Conservation (phyloP, 495 filamentous ascomycete genomes). For the Aspergillus coremiiformis region DNA sequence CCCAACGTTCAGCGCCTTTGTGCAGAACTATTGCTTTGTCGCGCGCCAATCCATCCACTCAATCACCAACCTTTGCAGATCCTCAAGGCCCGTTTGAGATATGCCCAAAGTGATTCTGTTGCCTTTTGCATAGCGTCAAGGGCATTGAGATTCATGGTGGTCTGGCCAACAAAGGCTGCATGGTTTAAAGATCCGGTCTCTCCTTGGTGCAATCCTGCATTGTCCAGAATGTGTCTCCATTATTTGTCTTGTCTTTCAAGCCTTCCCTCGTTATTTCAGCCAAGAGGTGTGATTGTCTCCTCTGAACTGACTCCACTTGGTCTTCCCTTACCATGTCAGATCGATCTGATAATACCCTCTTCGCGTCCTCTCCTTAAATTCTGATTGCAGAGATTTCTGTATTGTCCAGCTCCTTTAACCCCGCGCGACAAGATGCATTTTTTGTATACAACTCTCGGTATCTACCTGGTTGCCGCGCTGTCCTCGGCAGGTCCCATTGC, state of each 20-base stretch:
- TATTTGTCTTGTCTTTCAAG: not conserved
- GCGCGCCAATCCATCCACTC: constrained; percentile 3
- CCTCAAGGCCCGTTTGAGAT: not conserved
- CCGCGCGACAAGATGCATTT: constrained; percentile 19
- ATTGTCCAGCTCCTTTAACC: not conserved
- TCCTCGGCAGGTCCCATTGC: constrained; percentile 36
- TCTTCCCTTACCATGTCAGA: not conserved
- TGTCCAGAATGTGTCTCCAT: not conserved
- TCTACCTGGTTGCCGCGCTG: constrained; percentile 13
- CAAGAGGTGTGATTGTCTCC: not conserved
- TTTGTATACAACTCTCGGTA: constrained; percentile 6
- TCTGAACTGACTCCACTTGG: not conserved
- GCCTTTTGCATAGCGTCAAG: not conserved
- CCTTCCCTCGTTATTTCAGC: not conserved
- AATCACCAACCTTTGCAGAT: not conserved
- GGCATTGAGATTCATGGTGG: not conserved
- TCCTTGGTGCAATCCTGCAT: not conserved
- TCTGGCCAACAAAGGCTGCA: not conserved
- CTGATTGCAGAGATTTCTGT: not conserved
- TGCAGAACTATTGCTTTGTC: constrained; percentile 1
- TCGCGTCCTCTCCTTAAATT: not conserved
- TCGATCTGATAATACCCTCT: not conserved
- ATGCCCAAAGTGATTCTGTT: not conserved
- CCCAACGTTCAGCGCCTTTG: not conserved
- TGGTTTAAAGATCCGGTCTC: not conserved